phyloP scores from a whole-genome alignment of 768 basidiomycete genomes.

The Podaxis pistillaris region DNA sequence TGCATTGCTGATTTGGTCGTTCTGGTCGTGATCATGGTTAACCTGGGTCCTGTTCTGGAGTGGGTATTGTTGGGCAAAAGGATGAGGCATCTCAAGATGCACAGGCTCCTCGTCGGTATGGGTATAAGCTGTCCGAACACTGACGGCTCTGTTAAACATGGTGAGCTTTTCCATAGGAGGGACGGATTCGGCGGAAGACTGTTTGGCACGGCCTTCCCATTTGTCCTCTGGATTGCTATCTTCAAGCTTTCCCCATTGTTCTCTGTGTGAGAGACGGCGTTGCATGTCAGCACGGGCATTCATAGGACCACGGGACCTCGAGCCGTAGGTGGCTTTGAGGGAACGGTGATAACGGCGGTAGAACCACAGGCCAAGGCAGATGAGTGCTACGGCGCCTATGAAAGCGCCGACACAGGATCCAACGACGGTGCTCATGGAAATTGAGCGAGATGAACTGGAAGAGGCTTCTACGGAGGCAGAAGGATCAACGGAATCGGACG shows the following conservation, averaged over 20 bases:
- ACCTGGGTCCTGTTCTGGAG: slow-evolving; percentile 30
- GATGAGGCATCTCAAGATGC: slow-evolving; percentile 38
- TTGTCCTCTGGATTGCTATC: slow-evolving; percentile 41
- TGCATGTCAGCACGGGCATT: slow-evolving; percentile 41
- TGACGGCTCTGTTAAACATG: slow-evolving; percentile 67
- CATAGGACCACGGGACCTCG: slow-evolving; percentile 28
- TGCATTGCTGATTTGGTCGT: neutral
- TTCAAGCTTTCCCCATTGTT: slow-evolving; percentile 59
- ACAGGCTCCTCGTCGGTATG: slow-evolving; percentile 43
- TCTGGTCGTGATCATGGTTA: slow-evolving; percentile 31
- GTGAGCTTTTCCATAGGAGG: slow-evolving; percentile 60
- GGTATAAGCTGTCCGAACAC: slow-evolving; percentile 52
- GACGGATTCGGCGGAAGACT: slow-evolving; percentile 23
- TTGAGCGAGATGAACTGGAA: slow-evolving; percentile 24
- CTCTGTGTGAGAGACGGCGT: slow-evolving; percentile 42
- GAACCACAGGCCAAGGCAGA: slow-evolving; percentile 52
- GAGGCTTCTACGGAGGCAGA: slow-evolving; percentile 9
- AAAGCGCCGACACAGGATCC: slow-evolving; percentile 65
- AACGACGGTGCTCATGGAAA: slow-evolving; percentile 54
- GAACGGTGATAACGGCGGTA: slow-evolving; percentile 49
- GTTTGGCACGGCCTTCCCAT: slow-evolving; percentile 36
- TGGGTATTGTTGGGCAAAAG: slow-evolving; percentile 62
- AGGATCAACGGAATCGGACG: slow-evolving; percentile 8
- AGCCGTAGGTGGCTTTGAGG: slow-evolving; percentile 33
- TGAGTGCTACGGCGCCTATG: slow-evolving; percentile 48